Base-by-base conservation (phyloP, 2,329 filamentous ascomycete species). In the Hirsutella rhossiliensis region DNA sequence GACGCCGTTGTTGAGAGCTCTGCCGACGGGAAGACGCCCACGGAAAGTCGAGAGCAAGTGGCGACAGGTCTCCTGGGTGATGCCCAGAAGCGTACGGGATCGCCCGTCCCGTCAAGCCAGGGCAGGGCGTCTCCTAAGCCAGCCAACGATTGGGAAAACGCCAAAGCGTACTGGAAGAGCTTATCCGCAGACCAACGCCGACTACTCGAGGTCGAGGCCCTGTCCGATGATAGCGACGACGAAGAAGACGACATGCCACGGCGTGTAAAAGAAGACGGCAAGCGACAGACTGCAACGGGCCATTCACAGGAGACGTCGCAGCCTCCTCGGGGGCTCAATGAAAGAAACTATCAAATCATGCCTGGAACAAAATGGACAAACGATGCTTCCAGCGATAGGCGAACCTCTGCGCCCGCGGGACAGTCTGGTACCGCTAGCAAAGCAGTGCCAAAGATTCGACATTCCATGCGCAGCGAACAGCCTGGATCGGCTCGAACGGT, bases 1-100 rank as follows among this genome's bases (percentile, higher is more conserved):
- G 74, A 88, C 59, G 84, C 84, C 11, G 75, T 88, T 9, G 72
- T 87, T 1, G 75, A 80, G 18, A 78, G 72, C 40, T 78, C 82
- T 11, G 43, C 53, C n/a, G 43, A 52, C 3, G 50, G 50, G 15
- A 58, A 54, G 39, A 40, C 54, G 4, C 44, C 52, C 15, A 52
- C 54, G 40, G 57, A 55, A 40, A 29, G 50, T 0, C 45, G 47
- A 27, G 45, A 48, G 12, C 44, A 50, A 29, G 50, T 43, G 8
- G 19, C 46, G 17, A 27, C 40, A 18, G 7, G 7, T 7, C 18
- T 27, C 39, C 8, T 18, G 38, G 27, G 20, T 15, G 38, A 38
- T 11, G 17, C 34, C 32, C 11, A 18, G 4, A 5, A 15, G n/a
- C 13, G 8, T 15, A 36, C 31, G 15, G 28, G 42, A 11, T 41